Conservation (phyloP, 345 rosid genomes). For the Pelargonium nanum region DNA sequence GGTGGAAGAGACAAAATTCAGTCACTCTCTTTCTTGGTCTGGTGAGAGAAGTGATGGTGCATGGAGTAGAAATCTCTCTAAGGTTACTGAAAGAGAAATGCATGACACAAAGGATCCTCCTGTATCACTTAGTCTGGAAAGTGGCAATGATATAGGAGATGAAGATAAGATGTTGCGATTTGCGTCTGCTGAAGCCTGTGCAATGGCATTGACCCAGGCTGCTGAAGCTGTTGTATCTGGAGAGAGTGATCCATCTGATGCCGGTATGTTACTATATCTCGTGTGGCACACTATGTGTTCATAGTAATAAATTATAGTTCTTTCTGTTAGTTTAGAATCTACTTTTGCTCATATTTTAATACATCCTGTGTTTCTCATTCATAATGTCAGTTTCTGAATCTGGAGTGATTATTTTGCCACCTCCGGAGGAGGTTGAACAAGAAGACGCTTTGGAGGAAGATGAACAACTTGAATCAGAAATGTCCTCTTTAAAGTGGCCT, state of each 20-base stretch:
- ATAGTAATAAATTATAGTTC: too few species aligned
- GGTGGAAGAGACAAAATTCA: constrained; percentile 9
- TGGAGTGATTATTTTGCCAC: constrained; percentile 59
- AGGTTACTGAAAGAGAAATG: constrained; percentile 29
- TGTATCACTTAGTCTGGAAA: constrained; percentile 5
- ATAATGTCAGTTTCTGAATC: constrained; percentile 44
- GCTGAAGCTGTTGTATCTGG: constrained; percentile 65
- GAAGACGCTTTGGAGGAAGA: constrained; percentile 17
- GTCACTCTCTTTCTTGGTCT: constrained; percentile 39
- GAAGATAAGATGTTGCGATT: constrained; percentile 26
- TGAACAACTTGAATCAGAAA: constrained; percentile 28
- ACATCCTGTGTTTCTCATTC: constrained; percentile 8
- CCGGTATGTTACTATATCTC: constrained; percentile 33
- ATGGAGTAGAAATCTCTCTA: constrained; percentile 34
- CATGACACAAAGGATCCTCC: constrained; percentile 17
- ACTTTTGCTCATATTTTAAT: constrained; percentile 5
- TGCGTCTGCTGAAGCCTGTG: constrained; percentile 76
- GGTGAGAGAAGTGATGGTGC: constrained; percentile 36
- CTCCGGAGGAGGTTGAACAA: constrained; percentile 26
- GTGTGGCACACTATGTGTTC: neutral
- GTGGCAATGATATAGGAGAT: constrained; percentile 14
- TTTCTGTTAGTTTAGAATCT: neutral
- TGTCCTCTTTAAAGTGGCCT: constrained; percentile 52
- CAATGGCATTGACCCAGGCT: constrained; percentile 60
- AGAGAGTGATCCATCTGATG: constrained; percentile 37